Evolutionary conservation across 1,284 basidiomycete species (phyloP).

Genomic region (Microbotryum lychnidis-dioicae): DNA sequence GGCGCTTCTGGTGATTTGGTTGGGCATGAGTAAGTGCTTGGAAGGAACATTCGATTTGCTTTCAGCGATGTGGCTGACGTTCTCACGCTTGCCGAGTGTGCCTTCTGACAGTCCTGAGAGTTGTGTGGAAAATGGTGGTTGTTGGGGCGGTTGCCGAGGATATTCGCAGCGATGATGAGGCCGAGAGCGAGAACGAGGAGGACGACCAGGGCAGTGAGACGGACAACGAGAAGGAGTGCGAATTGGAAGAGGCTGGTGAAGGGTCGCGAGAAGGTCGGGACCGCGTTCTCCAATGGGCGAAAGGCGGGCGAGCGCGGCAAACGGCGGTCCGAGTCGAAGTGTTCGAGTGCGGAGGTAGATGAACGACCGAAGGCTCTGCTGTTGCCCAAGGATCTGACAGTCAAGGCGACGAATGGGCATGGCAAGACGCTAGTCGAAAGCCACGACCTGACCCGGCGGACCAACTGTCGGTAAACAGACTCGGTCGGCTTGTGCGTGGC

Average conservation of each 20-base stretch:
- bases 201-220: conserved; percentile 59
- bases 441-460: too few relatives aligned
- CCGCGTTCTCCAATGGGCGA: too few relatives aligned
- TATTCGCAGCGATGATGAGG: conserved; percentile 73
- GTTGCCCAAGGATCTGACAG: too few relatives aligned
- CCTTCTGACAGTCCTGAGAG: conserved; percentile 45
- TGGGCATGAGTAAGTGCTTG: conserved; percentile 13
- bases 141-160: conserved; percentile 73
- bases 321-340: too few relatives aligned
- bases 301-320: too few relatives aligned
- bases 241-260: not conserved
- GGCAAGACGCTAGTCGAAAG: too few relatives aligned
- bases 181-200: conserved; percentile 38
- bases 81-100: conserved; percentile 58
- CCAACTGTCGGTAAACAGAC: too few relatives aligned
- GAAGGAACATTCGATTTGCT: conserved; percentile 9
- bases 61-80: conserved; percentile 41
- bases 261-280: not conserved
- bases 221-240: not conserved
- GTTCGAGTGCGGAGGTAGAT: too few relatives aligned
- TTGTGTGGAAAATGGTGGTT: conserved; percentile 66
- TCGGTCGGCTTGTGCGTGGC: too few relatives aligned
- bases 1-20: conserved; percentile 42
- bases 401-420: too few relatives aligned
- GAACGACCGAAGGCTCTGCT: too few relatives aligned